Conservation (phyloP, 495 filamentous ascomycete species). For the Hamigera avellanea region DNA sequence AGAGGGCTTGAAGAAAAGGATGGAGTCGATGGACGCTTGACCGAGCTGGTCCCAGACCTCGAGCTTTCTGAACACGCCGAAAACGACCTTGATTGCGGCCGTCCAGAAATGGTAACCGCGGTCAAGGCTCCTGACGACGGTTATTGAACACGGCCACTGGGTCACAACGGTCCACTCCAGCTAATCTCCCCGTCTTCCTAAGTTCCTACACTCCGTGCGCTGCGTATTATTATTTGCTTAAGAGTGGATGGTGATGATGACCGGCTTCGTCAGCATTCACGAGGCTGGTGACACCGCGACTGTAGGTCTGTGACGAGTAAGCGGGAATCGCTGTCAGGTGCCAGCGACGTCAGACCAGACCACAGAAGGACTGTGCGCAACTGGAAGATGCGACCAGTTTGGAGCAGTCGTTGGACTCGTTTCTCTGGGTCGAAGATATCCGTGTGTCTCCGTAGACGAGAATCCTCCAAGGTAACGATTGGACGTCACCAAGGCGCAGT, state of each 20-base stretch:
- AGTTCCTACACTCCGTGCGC: too few species aligned
- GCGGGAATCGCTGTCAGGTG: slow-evolving; percentile 5
- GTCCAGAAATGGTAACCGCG: slow-evolving; percentile 11
- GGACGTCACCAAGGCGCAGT: slow-evolving; percentile 1
- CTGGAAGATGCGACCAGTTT: not conserved
- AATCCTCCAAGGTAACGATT: too few species aligned
- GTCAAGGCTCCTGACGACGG: slow-evolving; percentile 5
- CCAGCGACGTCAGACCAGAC: slow-evolving; percentile 5
- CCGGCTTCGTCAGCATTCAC: slow-evolving; percentile 12
- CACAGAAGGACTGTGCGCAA: slow-evolving; percentile 9
- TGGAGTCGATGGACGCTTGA: too few species aligned
- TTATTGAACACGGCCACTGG: too few species aligned
- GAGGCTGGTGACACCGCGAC: slow-evolving; percentile 9
- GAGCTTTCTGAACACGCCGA: slow-evolving; percentile 3
- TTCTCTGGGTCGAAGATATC: too few species aligned
- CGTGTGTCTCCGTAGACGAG: too few species aligned
- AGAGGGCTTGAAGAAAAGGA: too few species aligned
- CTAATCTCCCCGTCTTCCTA: too few species aligned
- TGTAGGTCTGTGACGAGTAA: slow-evolving; percentile 12
- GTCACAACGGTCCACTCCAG: too few species aligned
- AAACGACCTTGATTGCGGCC: not conserved
- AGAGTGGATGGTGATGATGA: too few species aligned
- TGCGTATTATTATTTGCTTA: too few species aligned
- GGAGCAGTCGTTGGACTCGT: too few species aligned
- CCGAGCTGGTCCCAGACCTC: not conserved